A percentile compares a stretch with the other conserved stretches of the same genome.
Evolutionary conservation across 805 yeast genomes (phyloP).

Genomic region (Kazachstania taianensis): DNA sequence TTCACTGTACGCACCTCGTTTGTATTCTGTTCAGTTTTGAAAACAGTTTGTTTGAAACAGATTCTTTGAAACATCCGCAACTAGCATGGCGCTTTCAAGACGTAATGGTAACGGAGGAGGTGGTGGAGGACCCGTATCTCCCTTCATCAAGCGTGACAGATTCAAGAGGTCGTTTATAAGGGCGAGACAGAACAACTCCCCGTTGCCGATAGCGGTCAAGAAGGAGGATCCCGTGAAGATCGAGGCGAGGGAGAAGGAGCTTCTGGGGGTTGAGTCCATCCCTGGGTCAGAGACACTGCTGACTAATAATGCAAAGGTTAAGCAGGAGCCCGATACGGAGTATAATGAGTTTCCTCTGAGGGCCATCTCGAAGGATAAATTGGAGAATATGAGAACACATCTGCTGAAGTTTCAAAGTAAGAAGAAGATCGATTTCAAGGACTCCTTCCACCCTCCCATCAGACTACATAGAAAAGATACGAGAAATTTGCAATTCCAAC

Average conservation of each 20-base stretch:
- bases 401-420: slow-evolving; percentile 71
- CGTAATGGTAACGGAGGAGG: slow-evolving; percentile 7
- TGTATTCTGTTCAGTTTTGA: too few relatives aligned
- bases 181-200: slow-evolving; percentile 13
- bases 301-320: slow-evolving; percentile 7
- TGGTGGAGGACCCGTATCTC: slow-evolving; percentile 21
- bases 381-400: slow-evolving; percentile 67
- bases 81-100: slow-evolving; percentile 6
- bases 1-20: too few relatives aligned
- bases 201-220: slow-evolving; percentile 13
- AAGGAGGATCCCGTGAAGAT: slow-evolving; percentile 27
- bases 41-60: too few relatives aligned
- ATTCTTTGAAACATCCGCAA: too few relatives aligned
- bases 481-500: slow-evolving; percentile 75
- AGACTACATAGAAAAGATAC: slow-evolving; percentile 92
- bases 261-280: slow-evolving; percentile 14
- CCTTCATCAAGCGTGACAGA: slow-evolving; percentile 30
- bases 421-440: slow-evolving; percentile 58
- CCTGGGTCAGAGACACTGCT: neutral
- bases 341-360: slow-evolving; percentile 40
- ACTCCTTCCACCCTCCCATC: slow-evolving; percentile 70
- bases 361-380: slow-evolving; percentile 62
- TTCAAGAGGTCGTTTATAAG: slow-evolving; percentile 27
- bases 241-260: slow-evolving; percentile 19
- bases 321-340: slow-evolving; percentile 14